Evolutionary conservation across 345 rosid species (phyloP), one percentile per base, ranked within the genome.

Genomic region (Eucalyptus rudis): DNA sequence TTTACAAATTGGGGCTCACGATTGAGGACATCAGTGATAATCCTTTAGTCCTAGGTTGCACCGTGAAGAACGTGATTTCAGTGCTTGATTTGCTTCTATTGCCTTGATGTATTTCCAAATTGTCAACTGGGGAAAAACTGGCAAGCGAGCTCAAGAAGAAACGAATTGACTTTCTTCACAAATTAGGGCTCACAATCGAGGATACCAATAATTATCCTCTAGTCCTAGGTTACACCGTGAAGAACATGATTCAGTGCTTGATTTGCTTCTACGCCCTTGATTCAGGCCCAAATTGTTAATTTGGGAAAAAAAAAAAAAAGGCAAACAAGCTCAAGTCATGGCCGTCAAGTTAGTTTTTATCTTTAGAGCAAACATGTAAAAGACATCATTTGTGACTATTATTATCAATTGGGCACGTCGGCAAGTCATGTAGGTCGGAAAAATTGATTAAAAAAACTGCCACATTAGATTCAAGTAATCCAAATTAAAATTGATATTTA

Each of bases 181-280:
- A 87, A 36, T 66, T 96, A 45, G 97, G 98, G 62, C 94, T 96
- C 47, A 95, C 95, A 13, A 90, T 97, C 45, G 97, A 95, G 86
- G 98, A 97, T 89, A 93, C 96, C 51, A 94, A 95, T 89, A 94
- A 94, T 90, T 97, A 97, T 90, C 97, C 98, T 19, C 94, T 96
- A 85, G 94, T 96, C 89, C 98, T 97, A 20, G 98, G 98, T 71
- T 94, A 98, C 91, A 96, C 98, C 40, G 98, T 96, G 90, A 97
- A 95, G 95, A 97, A 96, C 90, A 96, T 97, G 98, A 92, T 96
- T 86, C 98, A 4, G 29, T 10, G 62, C 62, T 56, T 25, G 13
- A 56, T 56, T 56, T 24, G 62, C 29, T 56, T 56, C 62, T 24
- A 4, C 5, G 29, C 29, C 62, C 62, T 56, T 56, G 29, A 56